Evolutionary conservation across 495 filamentous ascomycete species (phyloP), one percentile per base, ranked within the genome.

Genomic region (Daldinia caldariorum): DNA sequence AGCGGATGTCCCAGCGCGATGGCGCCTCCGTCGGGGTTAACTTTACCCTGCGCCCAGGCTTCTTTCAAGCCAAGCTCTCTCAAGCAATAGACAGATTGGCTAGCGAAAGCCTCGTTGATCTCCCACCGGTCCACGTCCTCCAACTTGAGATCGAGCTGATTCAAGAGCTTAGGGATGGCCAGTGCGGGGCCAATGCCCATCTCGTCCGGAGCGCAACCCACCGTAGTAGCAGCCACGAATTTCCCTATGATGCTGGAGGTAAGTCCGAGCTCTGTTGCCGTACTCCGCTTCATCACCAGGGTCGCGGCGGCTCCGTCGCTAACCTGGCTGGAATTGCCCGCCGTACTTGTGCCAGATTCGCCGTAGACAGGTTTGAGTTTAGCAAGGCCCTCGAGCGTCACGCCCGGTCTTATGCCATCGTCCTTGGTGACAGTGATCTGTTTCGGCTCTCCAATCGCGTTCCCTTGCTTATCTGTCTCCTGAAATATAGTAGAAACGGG

Each of bases 41-140:
- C 89, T 82, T 83, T 86, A 3, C 84, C 86, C 69, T 86, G 79
- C 69, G 85, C 85, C 82, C 89, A 86, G 8, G 67, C 81, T 63
- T 79, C 74, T 72, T 90, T 85, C 31, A 93, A 76, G 0, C 92
- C 92, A 16, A 97, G 81, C 79, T 89, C 86, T 70, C 92, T 81
- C 37, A 92, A 77, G 74, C 90, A 94, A 81, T 96, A 92, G 9
- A 97, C 76, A 12, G 92, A 89, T 81, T 97, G 94, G 59, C 89
- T 91, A 4, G 94, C 94, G 80, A 97, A 97, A 18, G 94, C 94
- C 84, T 97, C 94, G 79, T 97, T 97, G 77, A 97, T 89, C 84
- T 97, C 94, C 93, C 93, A 97, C n/a, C 94, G 81, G 6, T 90
- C 86, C 0, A 97, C 89, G 54, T 97, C 92, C 9, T 82, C 80